Evolutionary conservation across 208 protist species (phyloP), one percentile per base, ranked within the genome.

Genomic region (Wallacemonas sp.): DNA sequence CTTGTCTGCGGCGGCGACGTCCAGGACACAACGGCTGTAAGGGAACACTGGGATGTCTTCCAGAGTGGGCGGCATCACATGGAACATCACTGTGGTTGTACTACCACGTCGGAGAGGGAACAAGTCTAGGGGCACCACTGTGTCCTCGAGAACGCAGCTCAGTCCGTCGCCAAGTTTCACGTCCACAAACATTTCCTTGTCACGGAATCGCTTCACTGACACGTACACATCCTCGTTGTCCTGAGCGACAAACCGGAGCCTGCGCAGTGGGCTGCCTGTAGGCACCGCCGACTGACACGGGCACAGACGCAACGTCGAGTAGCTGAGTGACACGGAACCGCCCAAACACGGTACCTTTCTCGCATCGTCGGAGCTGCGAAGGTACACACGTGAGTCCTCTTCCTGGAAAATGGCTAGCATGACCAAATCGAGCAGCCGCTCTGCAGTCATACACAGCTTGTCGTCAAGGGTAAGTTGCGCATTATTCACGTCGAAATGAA

Each of bases 361-460:
- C 19, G n/a, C n/a, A n/a, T 30, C 39, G 30, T 63, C 55, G 8
- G 54, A 62, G 39, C 85, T 50, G n/a, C 71, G 72, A 12, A 90
- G 68, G 54, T 87, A 73, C 12, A 90, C 79, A 38, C 78, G 79
- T 10, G 67, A 41, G 63, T 87, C 83, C 36, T 87, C 83, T 10
- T 70, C 39, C 0, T 44, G 29, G 38, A 77, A 84, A 42, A 90
- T 44, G 1, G 82, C 17, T 26, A 83, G 39, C 50, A 79, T 77
- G 4, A 73, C 30, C 3, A 76, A 37, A 60, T 90, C 83, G 37
- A 83, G 79, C 8, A 85, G 24, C 26, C 59, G 30, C 59, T 90
- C 83, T 5, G 73, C 33, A 15, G 57, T 71, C n/a, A 37, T 46
- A 6, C 68, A 64, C 2, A 90, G 48, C 21, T 63, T 58, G n/a